phyloP scores from a whole-genome alignment of 1,284 basidiomycete genomes.

The Chondrostereum purpureum region DNA sequence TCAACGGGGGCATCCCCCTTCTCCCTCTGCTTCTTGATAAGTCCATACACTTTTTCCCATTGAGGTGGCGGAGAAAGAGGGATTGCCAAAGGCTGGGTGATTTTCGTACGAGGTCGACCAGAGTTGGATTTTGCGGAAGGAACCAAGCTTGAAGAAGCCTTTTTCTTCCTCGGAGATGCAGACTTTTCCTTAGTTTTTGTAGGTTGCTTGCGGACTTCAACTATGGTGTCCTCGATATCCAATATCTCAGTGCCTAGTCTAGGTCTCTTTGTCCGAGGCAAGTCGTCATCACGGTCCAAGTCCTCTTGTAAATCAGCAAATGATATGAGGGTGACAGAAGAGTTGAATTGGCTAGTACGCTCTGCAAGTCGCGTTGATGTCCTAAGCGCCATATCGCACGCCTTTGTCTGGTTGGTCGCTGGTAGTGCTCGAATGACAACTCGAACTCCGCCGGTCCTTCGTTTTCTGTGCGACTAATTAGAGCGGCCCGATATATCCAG shows the following conservation, averaged over 20 bases:
- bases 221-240: constrained; percentile 5
- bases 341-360: constrained; percentile 7
- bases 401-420: no score
- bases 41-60: constrained; percentile 73
- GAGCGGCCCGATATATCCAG: no score
- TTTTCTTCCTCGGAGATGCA: constrained; percentile 18
- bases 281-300: not conserved
- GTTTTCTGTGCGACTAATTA: no score
- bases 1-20: constrained; percentile 80
- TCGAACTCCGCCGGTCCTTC: no score
- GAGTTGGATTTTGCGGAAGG: not conserved
- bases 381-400: no score
- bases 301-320: constrained; percentile 3
- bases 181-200: constrained; percentile 1
- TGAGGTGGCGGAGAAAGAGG: constrained; percentile 69
- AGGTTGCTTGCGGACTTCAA: constrained; percentile 1
- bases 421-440: no score
- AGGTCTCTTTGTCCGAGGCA: constrained; percentile 2
- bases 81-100: constrained; percentile 49
- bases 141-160: no score
- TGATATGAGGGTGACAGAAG: constrained; percentile 9
- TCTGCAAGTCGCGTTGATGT: not conserved
- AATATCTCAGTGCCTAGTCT: not conserved
- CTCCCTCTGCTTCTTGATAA: constrained; percentile 75
- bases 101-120: constrained; percentile 25